Percentiles rank a stretch among this genome's conserved stretches.
phyloP scores from a whole-genome alignment of 305 asterid genomes.

The Stenogyne calaminthoides region DNA sequence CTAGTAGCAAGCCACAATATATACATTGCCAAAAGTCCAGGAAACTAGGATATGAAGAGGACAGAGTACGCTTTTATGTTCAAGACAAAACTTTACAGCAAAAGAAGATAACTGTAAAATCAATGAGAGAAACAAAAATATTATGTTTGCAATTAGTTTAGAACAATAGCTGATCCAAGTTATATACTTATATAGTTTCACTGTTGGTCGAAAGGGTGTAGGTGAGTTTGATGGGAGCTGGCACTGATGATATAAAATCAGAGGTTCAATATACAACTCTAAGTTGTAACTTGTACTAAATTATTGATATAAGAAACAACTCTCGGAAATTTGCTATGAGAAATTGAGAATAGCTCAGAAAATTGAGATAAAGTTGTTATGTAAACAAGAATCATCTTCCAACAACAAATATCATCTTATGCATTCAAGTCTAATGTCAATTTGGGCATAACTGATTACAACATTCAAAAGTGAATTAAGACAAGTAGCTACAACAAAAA shows the following conservation, averaged over 20 bases:
- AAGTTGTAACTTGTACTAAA: neutral
- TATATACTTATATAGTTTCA: neutral
- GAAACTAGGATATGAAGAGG: neutral
- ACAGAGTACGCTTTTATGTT: neutral
- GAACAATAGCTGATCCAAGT: neutral
- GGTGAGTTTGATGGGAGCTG: neutral
- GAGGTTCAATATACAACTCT: neutral
- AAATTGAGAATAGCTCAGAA: slow-evolving; percentile 1
- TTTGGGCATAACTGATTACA: neutral
- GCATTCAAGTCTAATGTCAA: neutral
- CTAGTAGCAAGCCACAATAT: neutral
- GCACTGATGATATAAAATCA: neutral
- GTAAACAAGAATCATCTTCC: neutral
- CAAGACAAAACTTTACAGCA: neutral
- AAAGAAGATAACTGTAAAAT: neutral
- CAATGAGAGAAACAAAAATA: neutral
- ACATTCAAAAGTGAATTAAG: slow-evolving; percentile 2
- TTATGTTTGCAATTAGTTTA: too few relatives aligned
- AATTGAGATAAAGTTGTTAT: neutral
- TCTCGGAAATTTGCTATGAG: neutral
- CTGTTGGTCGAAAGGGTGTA: neutral
- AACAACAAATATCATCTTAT: neutral
- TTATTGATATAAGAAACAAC: neutral
- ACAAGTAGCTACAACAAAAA: neutral
- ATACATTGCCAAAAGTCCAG: neutral